Evolutionary conservation across 306 rosid genomes (phyloP).

Genomic region (Malus asiatica): DNA sequence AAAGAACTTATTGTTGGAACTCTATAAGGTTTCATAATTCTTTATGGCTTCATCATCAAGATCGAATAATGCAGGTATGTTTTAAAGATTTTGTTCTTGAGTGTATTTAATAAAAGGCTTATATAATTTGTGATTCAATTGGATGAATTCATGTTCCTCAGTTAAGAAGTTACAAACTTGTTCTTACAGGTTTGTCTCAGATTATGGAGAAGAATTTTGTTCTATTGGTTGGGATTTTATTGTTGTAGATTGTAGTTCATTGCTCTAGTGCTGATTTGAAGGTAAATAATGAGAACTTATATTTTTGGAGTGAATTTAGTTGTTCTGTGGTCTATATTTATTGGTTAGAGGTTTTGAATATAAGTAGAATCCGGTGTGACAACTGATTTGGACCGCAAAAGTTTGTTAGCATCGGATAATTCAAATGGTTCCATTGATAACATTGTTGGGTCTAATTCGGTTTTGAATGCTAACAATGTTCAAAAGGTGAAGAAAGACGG

Average conservation of each 20-base stretch:
- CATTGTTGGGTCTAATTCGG: not conserved
- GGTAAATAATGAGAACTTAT: slow-evolving; percentile 19
- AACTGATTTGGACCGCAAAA: slow-evolving; percentile 4
- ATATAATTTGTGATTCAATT: too few species aligned
- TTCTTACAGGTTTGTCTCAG: not conserved
- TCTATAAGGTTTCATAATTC: too few species aligned
- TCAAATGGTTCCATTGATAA: slow-evolving; percentile 6
- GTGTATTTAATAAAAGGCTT: too few species aligned
- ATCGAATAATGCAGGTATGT: too few species aligned
- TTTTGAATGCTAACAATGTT: slow-evolving; percentile 1
- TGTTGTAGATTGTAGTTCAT: slow-evolving; percentile 18
- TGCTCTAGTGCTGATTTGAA: slow-evolving; percentile 23
- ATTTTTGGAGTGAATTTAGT: not conserved
- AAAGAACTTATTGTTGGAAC: too few species aligned
- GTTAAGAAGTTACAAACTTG: too few species aligned
- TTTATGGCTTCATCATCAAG: too few species aligned
- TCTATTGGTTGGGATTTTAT: slow-evolving; percentile 27
- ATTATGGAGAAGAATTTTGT: slow-evolving; percentile 30
- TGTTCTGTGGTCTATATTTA: not conserved
- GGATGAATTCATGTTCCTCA: too few species aligned
- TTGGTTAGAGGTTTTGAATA: slow-evolving; percentile 5
- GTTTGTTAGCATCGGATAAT: not conserved
- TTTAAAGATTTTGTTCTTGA: too few species aligned
- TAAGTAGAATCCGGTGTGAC: slow-evolving; percentile 25
- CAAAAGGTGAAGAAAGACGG: slow-evolving; percentile 7